These are phyloP conservation scores for Hortiboletus rubellus DNA, from an alignment of 1,284 basidiomycete genomes.

Conservation along the genomic window DNA sequence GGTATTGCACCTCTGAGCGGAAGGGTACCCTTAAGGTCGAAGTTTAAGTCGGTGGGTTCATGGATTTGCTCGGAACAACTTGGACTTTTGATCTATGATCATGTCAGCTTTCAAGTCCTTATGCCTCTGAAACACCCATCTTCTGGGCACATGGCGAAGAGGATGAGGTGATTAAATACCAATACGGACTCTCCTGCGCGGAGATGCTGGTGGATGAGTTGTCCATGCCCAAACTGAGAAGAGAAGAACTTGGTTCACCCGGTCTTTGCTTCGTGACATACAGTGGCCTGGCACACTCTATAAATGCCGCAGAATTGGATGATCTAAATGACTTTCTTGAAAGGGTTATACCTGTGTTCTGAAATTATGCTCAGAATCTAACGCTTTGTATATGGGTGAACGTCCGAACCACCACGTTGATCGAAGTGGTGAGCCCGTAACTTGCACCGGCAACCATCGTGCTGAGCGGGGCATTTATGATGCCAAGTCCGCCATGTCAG, in stretches of 20 bases:
- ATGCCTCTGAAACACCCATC: neutral
- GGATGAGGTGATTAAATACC: neutral
- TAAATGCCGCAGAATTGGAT: neutral
- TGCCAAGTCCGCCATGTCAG: neutral
- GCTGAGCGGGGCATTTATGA: neutral
- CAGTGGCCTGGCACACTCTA: neutral
- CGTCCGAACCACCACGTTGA: neutral
- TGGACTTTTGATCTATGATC: neutral
- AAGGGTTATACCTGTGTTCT: neutral
- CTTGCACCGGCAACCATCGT: neutral
- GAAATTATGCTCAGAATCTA: neutral
- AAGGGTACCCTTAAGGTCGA: neutral
- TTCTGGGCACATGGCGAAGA: conserved; percentile 4
- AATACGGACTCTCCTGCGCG: neutral
- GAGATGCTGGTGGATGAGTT: neutral
- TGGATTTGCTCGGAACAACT: neutral
- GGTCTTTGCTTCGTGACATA: conserved; percentile 6
- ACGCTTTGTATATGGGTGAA: neutral
- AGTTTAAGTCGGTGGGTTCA: conserved; percentile 1
- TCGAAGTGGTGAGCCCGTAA: neutral
- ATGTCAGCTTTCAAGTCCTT: conserved; percentile 1
- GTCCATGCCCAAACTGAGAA: neutral
- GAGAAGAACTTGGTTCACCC: neutral
- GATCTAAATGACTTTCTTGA: neutral
- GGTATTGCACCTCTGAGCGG: conserved; percentile 8